A percentile compares a stretch with the other conserved stretches of the same genome.
phyloP scores from a whole-genome alignment of 2,329 filamentous ascomycete genomes.

The Penicillium sp. region DNA sequence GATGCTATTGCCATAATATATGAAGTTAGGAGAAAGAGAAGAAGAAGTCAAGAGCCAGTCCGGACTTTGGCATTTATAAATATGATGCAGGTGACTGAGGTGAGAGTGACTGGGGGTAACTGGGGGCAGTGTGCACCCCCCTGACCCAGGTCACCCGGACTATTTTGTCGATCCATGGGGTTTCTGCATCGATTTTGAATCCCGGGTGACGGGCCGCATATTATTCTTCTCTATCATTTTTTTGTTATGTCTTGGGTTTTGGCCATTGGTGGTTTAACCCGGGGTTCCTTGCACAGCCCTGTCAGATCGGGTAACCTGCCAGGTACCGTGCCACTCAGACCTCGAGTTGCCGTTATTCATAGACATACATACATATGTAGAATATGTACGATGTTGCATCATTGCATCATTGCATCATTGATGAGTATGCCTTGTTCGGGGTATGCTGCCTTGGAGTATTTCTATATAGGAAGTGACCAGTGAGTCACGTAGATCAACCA shows the following conservation, averaged over 20 bases:
- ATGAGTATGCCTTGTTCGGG: neutral
- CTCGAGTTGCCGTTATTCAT: neutral
- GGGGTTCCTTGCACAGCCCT: constrained; percentile 4
- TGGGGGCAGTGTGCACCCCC: constrained; percentile 6
- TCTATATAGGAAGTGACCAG: neutral
- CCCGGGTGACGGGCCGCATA: constrained; percentile 4
- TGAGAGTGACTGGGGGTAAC: neutral
- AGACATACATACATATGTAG: neutral
- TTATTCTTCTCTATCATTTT: neutral
- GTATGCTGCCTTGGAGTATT: neutral
- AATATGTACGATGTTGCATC: neutral
- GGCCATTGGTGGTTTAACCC: constrained; percentile 1
- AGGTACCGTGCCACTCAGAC: constrained; percentile 11
- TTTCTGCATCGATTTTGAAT: neutral
- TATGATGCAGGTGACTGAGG: constrained; percentile 3
- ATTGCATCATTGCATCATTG: neutral
- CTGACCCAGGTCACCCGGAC: constrained; percentile 14
- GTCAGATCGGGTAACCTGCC: constrained; percentile 8
- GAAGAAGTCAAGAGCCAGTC: neutral
- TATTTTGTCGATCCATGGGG: constrained; percentile 1
- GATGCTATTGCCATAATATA: constrained; percentile 7
- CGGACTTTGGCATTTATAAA: constrained; percentile 11
- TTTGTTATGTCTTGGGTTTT: neutral
- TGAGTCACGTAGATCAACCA: constrained; percentile 3
- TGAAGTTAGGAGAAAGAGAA: neutral